These are phyloP conservation scores for Dactylonectria estremocensis DNA, from an alignment of 2,329 filamentous ascomycete genomes.

Conservation along the genomic window DNA sequence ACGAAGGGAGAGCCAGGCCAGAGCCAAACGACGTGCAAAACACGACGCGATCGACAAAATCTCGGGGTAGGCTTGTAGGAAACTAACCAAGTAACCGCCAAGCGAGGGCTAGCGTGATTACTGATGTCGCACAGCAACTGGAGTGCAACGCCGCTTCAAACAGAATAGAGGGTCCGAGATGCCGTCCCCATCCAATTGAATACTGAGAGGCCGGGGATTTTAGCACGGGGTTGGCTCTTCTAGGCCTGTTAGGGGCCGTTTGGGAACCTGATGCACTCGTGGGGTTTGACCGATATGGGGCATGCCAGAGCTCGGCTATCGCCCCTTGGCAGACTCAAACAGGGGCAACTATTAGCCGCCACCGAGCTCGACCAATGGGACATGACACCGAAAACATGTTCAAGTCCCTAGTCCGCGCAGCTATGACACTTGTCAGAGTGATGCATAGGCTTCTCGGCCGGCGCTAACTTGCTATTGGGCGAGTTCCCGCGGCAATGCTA, in stretches of 20 bases:
- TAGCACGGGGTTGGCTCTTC: constrained; percentile 4
- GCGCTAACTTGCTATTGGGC: constrained; percentile 15
- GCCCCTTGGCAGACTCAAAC: constrained; percentile 12
- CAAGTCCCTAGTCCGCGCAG: too few relatives aligned
- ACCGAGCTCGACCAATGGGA: not conserved
- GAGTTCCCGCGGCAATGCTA: constrained; percentile 8
- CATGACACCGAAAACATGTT: not conserved
- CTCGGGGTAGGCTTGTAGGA: not conserved
- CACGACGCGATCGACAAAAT: not conserved
- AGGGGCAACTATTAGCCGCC: not conserved
- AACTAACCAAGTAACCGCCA: not conserved
- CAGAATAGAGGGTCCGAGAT: not conserved
- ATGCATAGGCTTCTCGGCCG: not conserved
- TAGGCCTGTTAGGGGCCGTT: constrained; percentile 12
- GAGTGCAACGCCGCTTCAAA: constrained; percentile 7
- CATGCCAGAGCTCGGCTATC: not conserved
- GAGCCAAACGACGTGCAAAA: not conserved
- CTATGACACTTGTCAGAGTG: constrained; percentile 6
- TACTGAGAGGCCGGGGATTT: not conserved
- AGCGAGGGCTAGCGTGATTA: constrained; percentile 16
- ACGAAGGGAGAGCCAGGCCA: not conserved
- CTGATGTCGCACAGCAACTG: not conserved
- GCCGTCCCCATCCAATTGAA: not conserved
- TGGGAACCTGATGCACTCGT: constrained; percentile 20
- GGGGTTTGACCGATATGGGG: constrained; percentile 15